Evolutionary conservation across 2,329 filamentous ascomycete genomes (phyloP), one percentile per base, ranked within the genome.

Genomic region (Xylariaceae sp.): DNA sequence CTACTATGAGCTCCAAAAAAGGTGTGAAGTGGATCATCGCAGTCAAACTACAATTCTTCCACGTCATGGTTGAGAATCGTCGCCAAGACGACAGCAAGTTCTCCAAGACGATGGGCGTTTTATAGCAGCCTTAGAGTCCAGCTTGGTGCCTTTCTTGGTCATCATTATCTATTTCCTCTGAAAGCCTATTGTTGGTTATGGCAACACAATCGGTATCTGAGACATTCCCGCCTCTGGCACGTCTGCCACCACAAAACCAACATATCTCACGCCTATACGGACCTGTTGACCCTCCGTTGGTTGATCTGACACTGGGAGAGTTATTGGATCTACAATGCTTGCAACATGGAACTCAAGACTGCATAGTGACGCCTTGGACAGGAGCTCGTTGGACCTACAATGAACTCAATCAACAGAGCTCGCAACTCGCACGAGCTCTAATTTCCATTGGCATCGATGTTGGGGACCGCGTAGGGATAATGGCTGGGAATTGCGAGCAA

Each of bases 401-500:
- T 53, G 75, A 85, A 52, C 71, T 87, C 45, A 80, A 82, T 59
- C 75, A 81, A 49, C 80, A 85, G 67, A 81, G 78, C 58, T 76
- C 78, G 40, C 71, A 76, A 47, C 68, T 87, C 40, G 83, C 84
- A 6, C 82, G 81, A 44, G 86, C 86, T 11, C 68, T 91, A 51
- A 68, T 89, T 39, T 78, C 81, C 18, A 78, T 83, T 67, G 85
- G 85, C 2, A 80, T 90, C 45, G 73, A 78, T 36, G 78, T 80
- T 30, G 86, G 86, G 33, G 87, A 90, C 64, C 76, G 86, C 12
- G 76, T 90, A 27, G 87, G 82, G 30, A 84, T 91, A 56, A 89
- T 90, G 83, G 86, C 86, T 68, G 60, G 90, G 72, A 71, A 95
- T 80, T 73, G 90, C 75, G 71, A 95, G 78, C 76, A 95, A 80